Evolutionary conservation across 306 rosid species (phyloP).

Genomic region (Cicer bijugum): DNA sequence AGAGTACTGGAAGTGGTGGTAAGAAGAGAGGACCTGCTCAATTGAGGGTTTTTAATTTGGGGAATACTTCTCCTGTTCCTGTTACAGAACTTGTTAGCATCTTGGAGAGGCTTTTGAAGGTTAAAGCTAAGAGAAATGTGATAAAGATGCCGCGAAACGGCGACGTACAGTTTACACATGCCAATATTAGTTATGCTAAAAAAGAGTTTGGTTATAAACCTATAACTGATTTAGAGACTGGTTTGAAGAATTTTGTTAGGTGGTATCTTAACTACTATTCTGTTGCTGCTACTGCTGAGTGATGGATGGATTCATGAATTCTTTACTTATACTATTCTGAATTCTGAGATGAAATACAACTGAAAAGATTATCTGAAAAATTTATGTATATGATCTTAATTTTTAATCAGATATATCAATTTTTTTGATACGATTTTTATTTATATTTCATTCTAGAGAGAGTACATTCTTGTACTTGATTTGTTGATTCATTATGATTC

Average conservation of each 20-base stretch:
- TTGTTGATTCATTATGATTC: conserved; percentile 44
- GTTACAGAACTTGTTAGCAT: conserved; percentile 12
- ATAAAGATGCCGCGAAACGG: conserved; percentile 25
- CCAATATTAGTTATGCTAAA: conserved; percentile 18
- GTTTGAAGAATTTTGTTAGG: conserved; percentile 35
- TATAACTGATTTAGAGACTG: not conserved
- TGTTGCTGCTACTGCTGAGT: conserved; percentile 13
- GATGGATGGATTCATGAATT: not conserved
- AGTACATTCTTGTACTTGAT: not conserved
- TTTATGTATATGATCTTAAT: no score
- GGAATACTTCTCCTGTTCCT: conserved; percentile 20
- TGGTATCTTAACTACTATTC: conserved; percentile 28
- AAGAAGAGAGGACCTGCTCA: conserved; percentile 18
- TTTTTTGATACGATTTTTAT: no score
- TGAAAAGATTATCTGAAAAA: no score
- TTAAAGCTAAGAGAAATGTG: conserved; percentile 25
- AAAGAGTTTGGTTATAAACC: conserved; percentile 19
- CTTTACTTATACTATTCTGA: not conserved
- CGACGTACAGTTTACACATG: conserved; percentile 30
- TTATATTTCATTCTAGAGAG: no score
- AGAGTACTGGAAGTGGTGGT: conserved; percentile 32
- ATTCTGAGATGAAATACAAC: no score
- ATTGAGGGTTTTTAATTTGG: conserved; percentile 27
- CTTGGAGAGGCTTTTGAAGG: conserved; percentile 32
- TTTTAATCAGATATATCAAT: no score